These are phyloP conservation scores for Carnegiea gigantea DNA, from an alignment of 179 eudicot species.

Conservation along the genomic window DNA sequence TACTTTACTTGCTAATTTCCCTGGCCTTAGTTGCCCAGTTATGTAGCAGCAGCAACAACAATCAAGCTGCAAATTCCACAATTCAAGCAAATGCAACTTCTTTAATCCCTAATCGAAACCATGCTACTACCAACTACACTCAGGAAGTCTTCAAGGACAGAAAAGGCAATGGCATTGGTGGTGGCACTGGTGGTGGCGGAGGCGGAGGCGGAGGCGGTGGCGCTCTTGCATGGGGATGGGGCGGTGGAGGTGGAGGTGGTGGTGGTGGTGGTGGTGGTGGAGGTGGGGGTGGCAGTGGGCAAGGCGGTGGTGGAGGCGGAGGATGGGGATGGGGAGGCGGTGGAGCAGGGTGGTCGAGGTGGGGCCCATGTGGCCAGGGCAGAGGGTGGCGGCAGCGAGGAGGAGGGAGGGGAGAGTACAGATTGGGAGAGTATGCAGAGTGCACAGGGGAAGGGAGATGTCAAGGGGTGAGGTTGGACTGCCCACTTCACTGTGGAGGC, in stretches of 20 bases:
- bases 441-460: background rate
- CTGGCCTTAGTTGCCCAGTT: background rate
- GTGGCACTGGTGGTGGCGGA: background rate
- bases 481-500: constrained; percentile 1
- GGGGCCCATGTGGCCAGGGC: background rate
- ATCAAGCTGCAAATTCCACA: background rate
- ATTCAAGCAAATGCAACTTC: background rate
- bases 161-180: background rate
- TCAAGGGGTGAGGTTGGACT: background rate
- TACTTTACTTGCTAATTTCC: background rate
- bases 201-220: background rate
- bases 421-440: constrained; percentile 5
- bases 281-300: background rate
- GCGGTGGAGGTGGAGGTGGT: background rate
- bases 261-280: background rate
- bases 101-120: background rate
- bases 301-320: background rate
- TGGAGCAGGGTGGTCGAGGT: background rate
- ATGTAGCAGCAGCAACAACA: background rate
- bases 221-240: constrained; percentile 1
- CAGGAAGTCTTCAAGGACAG: background rate
- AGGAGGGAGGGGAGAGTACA: background rate
- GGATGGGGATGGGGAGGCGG: constrained; percentile 3
- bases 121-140: background rate
- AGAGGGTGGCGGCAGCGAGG: background rate